Conservation (phyloP, 2,329 filamentous ascomycete species). For the Fusarium nodosum region DNA sequence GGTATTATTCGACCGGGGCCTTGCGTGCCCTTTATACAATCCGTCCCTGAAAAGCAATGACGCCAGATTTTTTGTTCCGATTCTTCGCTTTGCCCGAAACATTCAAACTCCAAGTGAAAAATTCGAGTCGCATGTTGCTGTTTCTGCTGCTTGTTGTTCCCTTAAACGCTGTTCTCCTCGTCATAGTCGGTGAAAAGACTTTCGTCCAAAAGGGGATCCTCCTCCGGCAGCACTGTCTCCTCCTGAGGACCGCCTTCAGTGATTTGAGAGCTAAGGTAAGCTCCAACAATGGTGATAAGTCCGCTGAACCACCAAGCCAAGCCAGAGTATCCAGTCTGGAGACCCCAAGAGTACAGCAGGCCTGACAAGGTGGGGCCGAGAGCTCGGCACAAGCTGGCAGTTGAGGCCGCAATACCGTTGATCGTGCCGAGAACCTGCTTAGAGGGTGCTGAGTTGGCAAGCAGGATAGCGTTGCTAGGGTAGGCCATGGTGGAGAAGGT, state of each 20-base stretch:
- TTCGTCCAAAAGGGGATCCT: conserved; percentile 55
- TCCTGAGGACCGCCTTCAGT: conserved; percentile 70
- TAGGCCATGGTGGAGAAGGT: conserved; percentile 93
- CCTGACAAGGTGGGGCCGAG: conserved; percentile 92
- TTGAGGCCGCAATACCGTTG: conserved; percentile 92
- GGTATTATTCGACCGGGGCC: conserved; percentile 41
- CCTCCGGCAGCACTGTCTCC: conserved; percentile 57
- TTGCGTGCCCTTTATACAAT: conserved; percentile 40
- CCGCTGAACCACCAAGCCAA: conserved; percentile 95
- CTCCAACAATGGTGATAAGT: conserved; percentile 80
- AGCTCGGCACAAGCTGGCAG: conserved; percentile 88
- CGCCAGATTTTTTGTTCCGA: conserved; percentile 43
- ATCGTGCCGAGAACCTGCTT: conserved; percentile 89
- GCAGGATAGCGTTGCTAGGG: conserved; percentile 88
- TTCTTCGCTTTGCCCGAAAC: conserved; percentile 40
- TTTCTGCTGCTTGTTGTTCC: neutral
- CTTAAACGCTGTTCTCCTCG: conserved; percentile 52
- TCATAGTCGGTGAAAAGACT: conserved; percentile 52
- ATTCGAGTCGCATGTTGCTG: conserved; percentile 29
- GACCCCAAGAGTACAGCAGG: conserved; percentile 83
- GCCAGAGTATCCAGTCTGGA: conserved; percentile 85
- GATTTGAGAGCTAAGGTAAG: conserved; percentile 80
- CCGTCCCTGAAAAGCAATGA: conserved; percentile 46
- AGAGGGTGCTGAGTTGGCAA: conserved; percentile 89
- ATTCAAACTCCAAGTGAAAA: conserved; percentile 40